Percentiles rank a stretch among this genome's conserved stretches.
Conservation (phyloP, 164 flowering plant genomes). For the Tetrastigma voinierianum region DNA sequence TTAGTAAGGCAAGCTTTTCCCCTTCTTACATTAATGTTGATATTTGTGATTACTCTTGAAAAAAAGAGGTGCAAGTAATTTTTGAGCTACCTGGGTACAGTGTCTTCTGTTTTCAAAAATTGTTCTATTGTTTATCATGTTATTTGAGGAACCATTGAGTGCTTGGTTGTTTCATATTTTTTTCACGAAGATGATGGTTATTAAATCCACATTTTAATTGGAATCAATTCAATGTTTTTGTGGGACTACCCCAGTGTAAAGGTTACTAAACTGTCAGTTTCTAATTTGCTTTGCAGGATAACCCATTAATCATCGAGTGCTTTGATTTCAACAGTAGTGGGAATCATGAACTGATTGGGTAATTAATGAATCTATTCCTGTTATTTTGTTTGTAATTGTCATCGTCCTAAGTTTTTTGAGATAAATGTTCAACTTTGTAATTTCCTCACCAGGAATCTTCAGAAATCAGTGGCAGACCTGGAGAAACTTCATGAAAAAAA, state of each 20-base stretch:
- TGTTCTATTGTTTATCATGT: too few relatives aligned
- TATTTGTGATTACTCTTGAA: too few relatives aligned
- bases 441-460: slow-evolving; percentile 52
- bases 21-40: neutral
- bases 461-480: slow-evolving; percentile 64
- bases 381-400: neutral
- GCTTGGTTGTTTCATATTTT: too few relatives aligned
- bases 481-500: slow-evolving; percentile 54
- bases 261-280: neutral
- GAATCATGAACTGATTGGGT: slow-evolving; percentile 81
- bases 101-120: too few relatives aligned
- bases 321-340: slow-evolving; percentile 87
- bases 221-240: too few relatives aligned
- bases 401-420: neutral
- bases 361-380: slow-evolving; percentile 12
- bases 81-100: neutral
- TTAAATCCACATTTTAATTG: too few relatives aligned
- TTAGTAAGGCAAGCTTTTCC: slow-evolving; percentile 60
- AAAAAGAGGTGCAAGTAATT: too few relatives aligned
- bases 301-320: slow-evolving; percentile 83
- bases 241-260: too few relatives aligned
- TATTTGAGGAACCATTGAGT: too few relatives aligned
- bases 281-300: slow-evolving; percentile 52
- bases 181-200: too few relatives aligned
- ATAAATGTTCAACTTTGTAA: neutral